Conservation (phyloP, 192 early-diverging fungal genomes). For the Geranomyces michiganensis region DNA sequence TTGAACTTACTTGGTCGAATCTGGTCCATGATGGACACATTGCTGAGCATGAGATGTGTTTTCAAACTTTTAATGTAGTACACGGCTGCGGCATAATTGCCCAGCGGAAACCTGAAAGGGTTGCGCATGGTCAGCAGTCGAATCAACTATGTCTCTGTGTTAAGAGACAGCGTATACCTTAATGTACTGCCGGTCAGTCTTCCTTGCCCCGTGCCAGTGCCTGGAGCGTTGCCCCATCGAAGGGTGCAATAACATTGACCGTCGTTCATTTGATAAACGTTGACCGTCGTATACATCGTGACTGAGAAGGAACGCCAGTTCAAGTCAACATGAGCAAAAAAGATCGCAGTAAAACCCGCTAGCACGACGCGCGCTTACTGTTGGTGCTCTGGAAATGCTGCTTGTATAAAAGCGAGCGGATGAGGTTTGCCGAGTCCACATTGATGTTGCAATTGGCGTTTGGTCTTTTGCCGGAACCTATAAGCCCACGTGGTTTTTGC, state of each 20-base stretch:
- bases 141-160: too few species aligned
- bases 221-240: constrained; percentile 37
- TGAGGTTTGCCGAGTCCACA: constrained; percentile 21
- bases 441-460: constrained; percentile 17
- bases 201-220: constrained; percentile 29
- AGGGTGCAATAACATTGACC: constrained; percentile 34
- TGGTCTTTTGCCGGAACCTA: background rate
- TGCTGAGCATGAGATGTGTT: constrained; percentile 18
- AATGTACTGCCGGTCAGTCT: constrained; percentile 15
- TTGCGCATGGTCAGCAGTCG: too few species aligned
- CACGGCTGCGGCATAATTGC: constrained; percentile 31
- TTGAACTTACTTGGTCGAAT: background rate
- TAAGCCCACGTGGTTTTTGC: background rate
- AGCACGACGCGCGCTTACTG: background rate
- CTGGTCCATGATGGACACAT: constrained; percentile 15
- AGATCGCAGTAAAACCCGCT: too few species aligned
- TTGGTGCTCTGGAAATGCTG: background rate
- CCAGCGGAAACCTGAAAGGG: constrained; percentile 34
- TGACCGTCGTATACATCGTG: constrained; percentile 34
- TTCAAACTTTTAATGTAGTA: constrained; percentile 32
- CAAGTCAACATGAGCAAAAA: background rate
- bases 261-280: constrained; percentile 33
- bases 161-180: constrained; percentile 5
- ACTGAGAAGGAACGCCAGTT: background rate
- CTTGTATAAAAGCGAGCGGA: constrained; percentile 28